Base-by-base conservation (phyloP, 2,329 filamentous ascomycete genomes). In the Verticillium nonalfalfae region DNA sequence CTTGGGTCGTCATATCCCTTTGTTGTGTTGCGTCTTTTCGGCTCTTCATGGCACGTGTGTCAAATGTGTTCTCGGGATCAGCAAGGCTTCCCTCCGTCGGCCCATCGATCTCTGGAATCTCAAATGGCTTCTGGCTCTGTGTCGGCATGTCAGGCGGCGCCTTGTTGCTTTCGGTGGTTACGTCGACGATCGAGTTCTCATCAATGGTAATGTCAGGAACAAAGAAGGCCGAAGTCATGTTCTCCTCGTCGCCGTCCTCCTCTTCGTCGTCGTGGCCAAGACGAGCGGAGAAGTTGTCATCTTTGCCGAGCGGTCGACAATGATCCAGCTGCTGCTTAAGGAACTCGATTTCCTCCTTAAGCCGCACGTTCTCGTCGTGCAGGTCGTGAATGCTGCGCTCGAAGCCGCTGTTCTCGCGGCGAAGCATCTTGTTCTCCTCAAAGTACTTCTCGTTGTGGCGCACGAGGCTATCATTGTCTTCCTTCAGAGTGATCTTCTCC, bases 181-280 rank as follows among this genome's bases (percentile, higher is more conserved):
- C 58, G 31, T 66, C 63, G 10, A 63, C 45, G 45, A 60, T 66
- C 59, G 64, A 65, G 61, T 68, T 70, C 62, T 78, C 73, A 60
- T 81, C 78, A 38, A 84, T 75, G 2, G 83, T 85, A 63, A 85
- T 85, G 64, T 86, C 83, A 26, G 83, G 82, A 61, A 85, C 75
- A 66, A 85, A 84, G 66, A 85, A 81, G 3, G 81, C 83, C 6
- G 83, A 85, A 0, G 83, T 85, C 79, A 85, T 83, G 64, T 84
- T 83, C 45, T 84, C 81, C 39, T 63, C 63, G 34, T 59, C 58
- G 57, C 63, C 58, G 7, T 73, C 72, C 57, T 69, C 54, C 59
- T 74, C 65, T 64, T 67, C 66, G 1, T 75, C 73, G 4, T 76
- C 73, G 65, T 69, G 61, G n/a, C 63, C 50, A 2, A 74, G 66